Base-by-base conservation (phyloP, 208 protist species). In the Tritrichomonas musculus region DNA sequence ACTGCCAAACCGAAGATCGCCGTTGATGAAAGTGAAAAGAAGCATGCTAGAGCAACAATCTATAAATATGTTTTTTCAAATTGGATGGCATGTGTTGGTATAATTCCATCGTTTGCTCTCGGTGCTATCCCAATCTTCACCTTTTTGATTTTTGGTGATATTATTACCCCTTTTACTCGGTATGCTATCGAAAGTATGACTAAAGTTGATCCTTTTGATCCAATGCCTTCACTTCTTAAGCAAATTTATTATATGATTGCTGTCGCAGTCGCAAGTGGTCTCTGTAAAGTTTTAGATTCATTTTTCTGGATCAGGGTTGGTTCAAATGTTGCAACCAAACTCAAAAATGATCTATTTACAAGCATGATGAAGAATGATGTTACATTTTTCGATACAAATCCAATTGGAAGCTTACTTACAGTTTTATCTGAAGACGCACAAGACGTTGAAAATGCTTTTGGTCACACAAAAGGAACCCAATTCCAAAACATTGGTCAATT, bases 281-380 rank as follows among this genome's bases (percentile, higher is more conserved):
- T 88, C 27, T 88, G 14, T 14, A 88, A 30, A n/a, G 53, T 57
- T 57, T 11, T 88, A 20, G 41, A 57, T n/a, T 44, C 0, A 5
- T n/a, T 57, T 39, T 53, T 53, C 20, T 88, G 77, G 77, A 36
- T 88, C 0, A 5, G 47, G 22, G 25, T 53, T n/a, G 77, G 41
- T 22, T 57, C 77, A 60, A 39, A 47, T 9, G 27, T 88, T 39
- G 33, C 77, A 2, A 88, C 47, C 4, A 57, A 88, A 39, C 5
- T 88, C 17, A 53, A 30, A 57, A 57, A 53, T 39, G 30, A 88
- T 47, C 9, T 88, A 0, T 88, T 88, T 60, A 39, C 1, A 1
- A 88, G 57, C 17, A 88, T 88, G 41, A 88, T 88, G 77, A 53
- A 39, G 27, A 53, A 39, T 88, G 77, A 88, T 57, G 47, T 57